Base-by-base conservation (phyloP, 2,329 filamentous ascomycete genomes). In the Fusarium sp. region DNA sequence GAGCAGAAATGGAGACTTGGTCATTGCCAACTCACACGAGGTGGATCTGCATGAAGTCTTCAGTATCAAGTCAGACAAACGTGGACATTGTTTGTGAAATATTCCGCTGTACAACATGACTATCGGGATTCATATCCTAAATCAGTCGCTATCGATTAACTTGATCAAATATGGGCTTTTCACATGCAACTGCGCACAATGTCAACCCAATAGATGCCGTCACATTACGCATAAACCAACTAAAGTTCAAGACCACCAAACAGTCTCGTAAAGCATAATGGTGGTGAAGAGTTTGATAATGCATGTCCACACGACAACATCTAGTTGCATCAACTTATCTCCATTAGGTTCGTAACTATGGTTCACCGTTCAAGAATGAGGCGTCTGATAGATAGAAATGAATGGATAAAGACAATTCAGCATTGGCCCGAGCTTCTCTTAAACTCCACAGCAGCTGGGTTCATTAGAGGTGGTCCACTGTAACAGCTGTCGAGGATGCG, bases 341-440 rank as follows among this genome's bases (percentile, higher is more conserved):
- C 50, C 50, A 53, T 53, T 20, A 14, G 32, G 30, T 51, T 30
- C 11, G 22, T 15, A 40, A 16, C 42, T 25, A 27, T 57, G 27
- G 30, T 46, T 29, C n/a, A 65, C 50, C 50, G 50, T 59, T 65
- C 20, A 45, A 67, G 57, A 63, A 58, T 51, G 63, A 66, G 63
- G 63, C 63, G 62, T 40, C 47, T 38, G 50, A 46, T 34, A 14
- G 20, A 57, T 20, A 42, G 40, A 63, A 65, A 62, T 49, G 63
- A 54, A 53, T 62, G 44, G 63, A 59, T 42, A 62, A 46, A 54
- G 34, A n/a, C 49, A 55, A 43, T 47, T 58, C 27, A 56, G 12
- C n/a, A 10, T 40, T 66, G 56, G 63, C 11, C 63, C 49, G 46
- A 62, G 63, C 63, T 67, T 51, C 40, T 25, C 18, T 8, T 6